These are phyloP conservation scores for Nematodospora valgi DNA, from an alignment of 805 yeast species.

Conservation along the genomic window DNA sequence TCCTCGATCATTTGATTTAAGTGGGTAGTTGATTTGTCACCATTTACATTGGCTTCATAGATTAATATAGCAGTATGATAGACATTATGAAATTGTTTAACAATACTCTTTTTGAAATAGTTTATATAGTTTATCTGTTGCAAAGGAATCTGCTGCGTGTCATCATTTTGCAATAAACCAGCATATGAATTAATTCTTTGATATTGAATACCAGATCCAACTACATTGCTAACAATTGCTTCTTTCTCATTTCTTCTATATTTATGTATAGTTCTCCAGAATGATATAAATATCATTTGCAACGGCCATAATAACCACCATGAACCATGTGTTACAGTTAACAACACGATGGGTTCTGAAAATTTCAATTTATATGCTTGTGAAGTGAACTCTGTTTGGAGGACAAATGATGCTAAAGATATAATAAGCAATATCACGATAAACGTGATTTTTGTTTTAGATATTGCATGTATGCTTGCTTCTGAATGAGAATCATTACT, in stretches of 20 bases:
- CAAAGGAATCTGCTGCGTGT: conserved; percentile 1
- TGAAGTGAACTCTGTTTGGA: conserved; percentile 78
- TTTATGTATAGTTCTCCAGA: conserved; percentile 10
- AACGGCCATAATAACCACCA: conserved; percentile 75
- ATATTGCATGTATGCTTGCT: conserved; percentile 17
- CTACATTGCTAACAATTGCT: background rate
- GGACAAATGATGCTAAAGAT: conserved; percentile 56
- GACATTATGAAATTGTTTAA: conserved; percentile 42
- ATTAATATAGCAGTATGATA: conserved; percentile 42
- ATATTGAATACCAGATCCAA: conserved; percentile 15
- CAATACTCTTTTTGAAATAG: conserved; percentile 35
- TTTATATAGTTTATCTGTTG: conserved; percentile 13
- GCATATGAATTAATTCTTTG: conserved; percentile 21
- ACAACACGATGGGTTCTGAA: conserved; percentile 64
- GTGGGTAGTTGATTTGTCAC: conserved; percentile 28
- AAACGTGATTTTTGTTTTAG: conserved; percentile 35
- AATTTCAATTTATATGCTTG: conserved; percentile 58
- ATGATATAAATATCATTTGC: conserved; percentile 52
- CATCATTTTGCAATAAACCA: conserved; percentile 4
- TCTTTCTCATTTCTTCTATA: background rate
- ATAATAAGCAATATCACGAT: conserved; percentile 30
- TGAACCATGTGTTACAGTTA: conserved; percentile 71
- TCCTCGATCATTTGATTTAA: conserved; percentile 33
- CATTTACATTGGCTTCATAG: conserved; percentile 39
- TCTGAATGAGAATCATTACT: conserved; percentile 13